Evolutionary conservation across 2,329 filamentous ascomycete species (phyloP), one percentile per base, ranked within the genome.

Genomic region (Drechslerella dactyloides): DNA sequence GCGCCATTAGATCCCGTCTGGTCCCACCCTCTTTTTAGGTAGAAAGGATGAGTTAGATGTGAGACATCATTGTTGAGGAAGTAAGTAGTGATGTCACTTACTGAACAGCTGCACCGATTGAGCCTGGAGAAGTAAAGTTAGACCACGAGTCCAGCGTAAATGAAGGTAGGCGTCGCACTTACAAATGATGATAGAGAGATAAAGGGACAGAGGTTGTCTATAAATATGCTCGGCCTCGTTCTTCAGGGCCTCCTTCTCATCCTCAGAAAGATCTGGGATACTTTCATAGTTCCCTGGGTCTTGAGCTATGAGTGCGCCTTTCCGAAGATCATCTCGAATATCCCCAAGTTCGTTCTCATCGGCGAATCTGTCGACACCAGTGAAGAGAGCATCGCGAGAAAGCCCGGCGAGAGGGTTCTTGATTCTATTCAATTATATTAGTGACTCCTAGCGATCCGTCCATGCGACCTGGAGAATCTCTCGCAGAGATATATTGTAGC

Each of bases 261-360:
- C 81, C 15, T 87, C 83, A 61, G 82, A 80, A 1, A 93, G 83
- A 10, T 85, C 84, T 56, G 85, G 80, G 44, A 91, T 83, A 35
- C 83, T 81, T 65, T 90, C 87, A 77, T 84, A 90, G 30, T 83
- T 82, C 7, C 81, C 80, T 0, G 89, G 89, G 75, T 88, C 86
- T 78, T 90, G 89, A 1, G 90, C 90, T 17, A 92, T 84, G 10
- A 93, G 82, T 2, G 90, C 90, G 35, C 89, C 90, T 76, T 88
- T 88, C 57, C 84, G 82, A 57, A 92, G 82, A 15, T 89, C 77
- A 2, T 81, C 80, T 1, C 86, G 79, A 74, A 88, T 83, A 60
- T 88, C 84, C 1, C 81, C 79, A 24, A 92, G 82, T 23, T 83
- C 83, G 74, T 88, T 85, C 46, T 83, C 80, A 13, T 81, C 80